Evolutionary conservation across 2,329 filamentous ascomycete species (phyloP), one percentile per base, ranked within the genome.

Genomic region (Tolypocladium cylindrosporum): DNA sequence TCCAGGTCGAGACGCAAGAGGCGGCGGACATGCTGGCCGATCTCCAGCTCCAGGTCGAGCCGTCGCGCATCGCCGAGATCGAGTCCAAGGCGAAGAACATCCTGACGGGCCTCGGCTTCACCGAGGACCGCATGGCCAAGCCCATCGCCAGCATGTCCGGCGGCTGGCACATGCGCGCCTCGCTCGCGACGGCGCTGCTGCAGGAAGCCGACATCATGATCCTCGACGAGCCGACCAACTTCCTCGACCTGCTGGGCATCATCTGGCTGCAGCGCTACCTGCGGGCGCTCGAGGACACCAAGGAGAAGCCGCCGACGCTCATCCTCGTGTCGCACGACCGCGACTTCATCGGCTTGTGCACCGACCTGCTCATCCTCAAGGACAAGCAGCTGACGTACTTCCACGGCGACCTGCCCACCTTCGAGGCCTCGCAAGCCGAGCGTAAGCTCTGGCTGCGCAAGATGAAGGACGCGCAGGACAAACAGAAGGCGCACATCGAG

Each of bases 141-240:
- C 78, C 83, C 8, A 78, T 89, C 14, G 76, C 77, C 1, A 84
- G 83, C 41, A 76, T 95, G 2, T 94, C 90, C 0, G 90, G 91
- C 8, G 91, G 88, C 2, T 90, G 87, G 87, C 81, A 79, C 60
- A 90, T 89, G 84, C 81, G 88, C 11, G 83, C 83, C 36, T 77
- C 84, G 59, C 77, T 90, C 0, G 86, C 87, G 2, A 76, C 77
- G 3, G 83, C 84, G 0, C 77, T 95, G 4, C 81, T 90, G 1
- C 87, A 91, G 61, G 82, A 87, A 9, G 83, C 86, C 0, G 90
- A 95, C 63, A 83, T 95, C 2, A 77, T 95, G 59, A 86, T 95
- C 55, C 82, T 95, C 2, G 90, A 95, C 69, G 90, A 95, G 68
- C 91, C 91, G 0, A 95, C 90, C 40, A 95, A 95, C 67, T 95